Conservation (phyloP, 2,329 filamentous ascomycete genomes). For the Colletotrichum sp. region DNA sequence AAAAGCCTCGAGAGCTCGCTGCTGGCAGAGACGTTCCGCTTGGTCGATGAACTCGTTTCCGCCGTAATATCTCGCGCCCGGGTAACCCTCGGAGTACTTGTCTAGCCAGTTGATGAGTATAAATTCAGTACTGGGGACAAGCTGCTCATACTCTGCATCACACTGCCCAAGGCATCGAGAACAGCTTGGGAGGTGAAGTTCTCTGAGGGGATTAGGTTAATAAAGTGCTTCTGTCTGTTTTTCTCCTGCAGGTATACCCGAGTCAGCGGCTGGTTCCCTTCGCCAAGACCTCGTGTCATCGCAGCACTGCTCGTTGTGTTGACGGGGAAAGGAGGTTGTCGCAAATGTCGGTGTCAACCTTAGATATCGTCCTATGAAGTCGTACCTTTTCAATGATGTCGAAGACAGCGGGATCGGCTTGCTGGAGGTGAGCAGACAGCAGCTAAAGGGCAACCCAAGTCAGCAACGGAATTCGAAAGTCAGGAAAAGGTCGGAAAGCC, state of each 20-base stretch:
- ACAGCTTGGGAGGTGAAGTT: conserved; percentile 96
- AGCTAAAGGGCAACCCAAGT: conserved; percentile 57
- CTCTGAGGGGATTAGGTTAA: conserved; percentile 95
- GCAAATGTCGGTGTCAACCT: not conserved
- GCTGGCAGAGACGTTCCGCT: conserved; percentile 87
- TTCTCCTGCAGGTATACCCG: conserved; percentile 73
- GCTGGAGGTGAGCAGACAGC: conserved; percentile 77
- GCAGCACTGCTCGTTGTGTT: not conserved
- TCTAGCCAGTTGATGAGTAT: conserved; percentile 53
- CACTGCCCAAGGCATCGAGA: conserved; percentile 87
- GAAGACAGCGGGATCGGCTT: conserved; percentile 86
- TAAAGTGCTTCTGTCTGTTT: conserved; percentile 94
- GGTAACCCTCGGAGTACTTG: conserved; percentile 99
- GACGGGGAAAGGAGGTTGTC: not conserved
- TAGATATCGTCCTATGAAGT: not conserved
- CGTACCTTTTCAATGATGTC: conserved; percentile 88
- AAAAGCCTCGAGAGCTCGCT: conserved; percentile 87
- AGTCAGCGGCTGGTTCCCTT: not conserved
- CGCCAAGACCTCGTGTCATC: too few relatives aligned
- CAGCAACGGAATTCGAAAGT: not conserved
- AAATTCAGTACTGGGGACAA: not conserved
- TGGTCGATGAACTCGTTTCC: conserved; percentile 97
- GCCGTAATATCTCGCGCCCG: conserved; percentile 94
- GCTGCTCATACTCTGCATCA: conserved; percentile 84
- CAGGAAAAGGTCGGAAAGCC: not conserved